Percentiles rank a stretch among this genome's conserved stretches.
These are phyloP conservation scores for Bathelium albidoporum DNA, from an alignment of 495 filamentous ascomycete genomes.

Conservation along the genomic window DNA sequence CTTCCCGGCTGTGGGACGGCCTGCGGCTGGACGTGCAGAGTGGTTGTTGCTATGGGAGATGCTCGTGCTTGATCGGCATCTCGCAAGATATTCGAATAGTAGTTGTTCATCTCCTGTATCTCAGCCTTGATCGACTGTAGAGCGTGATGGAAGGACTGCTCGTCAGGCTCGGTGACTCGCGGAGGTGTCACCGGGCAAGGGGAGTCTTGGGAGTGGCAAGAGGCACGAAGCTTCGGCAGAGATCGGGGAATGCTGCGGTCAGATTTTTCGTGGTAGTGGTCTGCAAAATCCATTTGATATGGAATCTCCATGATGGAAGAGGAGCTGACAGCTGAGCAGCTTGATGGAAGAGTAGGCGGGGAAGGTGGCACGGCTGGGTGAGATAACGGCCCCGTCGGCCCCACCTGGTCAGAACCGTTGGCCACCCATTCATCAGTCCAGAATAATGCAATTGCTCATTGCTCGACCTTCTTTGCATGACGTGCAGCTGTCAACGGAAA, in stretches of 20 bases:
- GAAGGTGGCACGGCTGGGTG: too few species aligned
- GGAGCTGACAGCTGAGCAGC: too few species aligned
- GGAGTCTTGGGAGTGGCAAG: background rate
- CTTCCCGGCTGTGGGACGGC: background rate
- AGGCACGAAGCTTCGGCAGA: background rate
- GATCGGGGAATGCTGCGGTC: background rate
- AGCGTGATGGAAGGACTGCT: constrained; percentile 1
- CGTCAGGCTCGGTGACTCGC: background rate
- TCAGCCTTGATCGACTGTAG: background rate
- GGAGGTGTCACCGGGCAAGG: background rate
- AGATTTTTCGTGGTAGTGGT: background rate
- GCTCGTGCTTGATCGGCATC: background rate
- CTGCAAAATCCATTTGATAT: constrained; percentile 4
- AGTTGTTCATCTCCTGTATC: constrained; percentile 1
- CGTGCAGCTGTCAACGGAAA: too few species aligned
- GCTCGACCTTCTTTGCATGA: too few species aligned
- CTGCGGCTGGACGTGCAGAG: background rate
- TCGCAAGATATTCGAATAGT: constrained; percentile 1
- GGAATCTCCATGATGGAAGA: constrained; percentile 1
- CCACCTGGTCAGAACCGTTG: too few species aligned
- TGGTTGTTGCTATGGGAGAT: background rate
- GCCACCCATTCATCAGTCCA: too few species aligned
- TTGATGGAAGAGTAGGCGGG: too few species aligned
- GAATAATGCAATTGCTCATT: too few species aligned
- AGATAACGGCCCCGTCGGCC: too few species aligned